Base-by-base conservation (phyloP, 2,329 filamentous ascomycete species). In the Pseudonectria buxi region DNA sequence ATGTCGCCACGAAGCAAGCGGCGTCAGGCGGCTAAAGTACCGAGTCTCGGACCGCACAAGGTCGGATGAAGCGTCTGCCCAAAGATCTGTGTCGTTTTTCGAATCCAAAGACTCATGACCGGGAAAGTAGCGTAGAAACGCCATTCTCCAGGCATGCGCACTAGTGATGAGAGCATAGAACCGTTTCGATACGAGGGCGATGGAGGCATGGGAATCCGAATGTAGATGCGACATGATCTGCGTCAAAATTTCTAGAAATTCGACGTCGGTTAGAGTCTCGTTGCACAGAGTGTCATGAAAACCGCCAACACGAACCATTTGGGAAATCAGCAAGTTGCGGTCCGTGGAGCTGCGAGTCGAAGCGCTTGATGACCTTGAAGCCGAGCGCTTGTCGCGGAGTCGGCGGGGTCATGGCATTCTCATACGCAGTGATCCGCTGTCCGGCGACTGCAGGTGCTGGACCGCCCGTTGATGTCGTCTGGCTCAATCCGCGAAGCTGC, bases 131-230 rank as follows among this genome's bases (percentile, higher is more conserved):
- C 89, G 86, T 49, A 86, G 76, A 56, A 96, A 96, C 6, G 89
- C 90, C 56, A 88, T 85, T 44, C 87, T 80, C 90, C 90, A 96
- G 7, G 88, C 88, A 63, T 95, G 87, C 12, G 89, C 86, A 2
- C 86, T 90, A 4, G 87, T 95, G 37, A 96, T 83, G 27, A 96
- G 70, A 34, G 74, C 72, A 59, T 94, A 86, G 56, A 96, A 94
- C 36, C 86, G 83, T 53, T 81, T 86, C 24, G 86, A 95, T 22
- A 96, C 87, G 33, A 94, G 73, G 13, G 88, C 83, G 10, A 95
- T 82, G 9, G 83, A 76, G 13, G 83, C 80, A 50, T 96, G 76
- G 15, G 90, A 88, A 44, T 86, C 78, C 9, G 89, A 87, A 33
- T 89, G 83, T 34, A 98, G 70, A 64, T 96, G 86, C 26, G 92